Evolutionary conservation across 176 grass and related monocot species (phyloP).

Genomic region (Oryza officinalis): DNA sequence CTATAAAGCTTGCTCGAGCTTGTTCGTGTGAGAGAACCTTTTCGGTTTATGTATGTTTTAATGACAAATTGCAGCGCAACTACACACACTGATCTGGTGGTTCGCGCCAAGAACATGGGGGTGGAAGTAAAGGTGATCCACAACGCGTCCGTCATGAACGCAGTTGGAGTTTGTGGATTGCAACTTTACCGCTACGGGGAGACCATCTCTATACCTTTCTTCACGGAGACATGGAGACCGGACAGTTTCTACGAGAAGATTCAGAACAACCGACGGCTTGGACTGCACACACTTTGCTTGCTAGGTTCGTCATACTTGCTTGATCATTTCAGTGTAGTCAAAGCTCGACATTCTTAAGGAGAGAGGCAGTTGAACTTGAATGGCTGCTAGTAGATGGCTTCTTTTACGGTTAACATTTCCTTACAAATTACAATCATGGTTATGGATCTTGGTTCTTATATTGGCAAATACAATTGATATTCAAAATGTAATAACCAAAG

Average conservation of each 20-base stretch:
- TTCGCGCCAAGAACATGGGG: slow-evolving; percentile 81
- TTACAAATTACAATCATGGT: neutral
- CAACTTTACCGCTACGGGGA: slow-evolving; percentile 95
- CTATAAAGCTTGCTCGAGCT: neutral
- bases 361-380: neutral
- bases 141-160: slow-evolving; percentile 94
- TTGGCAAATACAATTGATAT: neutral
- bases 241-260: slow-evolving; percentile 98
- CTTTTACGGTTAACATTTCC: neutral
- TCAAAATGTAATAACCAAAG: slow-evolving; percentile 9
- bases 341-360: neutral
- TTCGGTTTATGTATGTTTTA: neutral
- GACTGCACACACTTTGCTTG: slow-evolving; percentile 93
- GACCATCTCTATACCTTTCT: slow-evolving; percentile 94
- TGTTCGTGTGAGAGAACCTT: neutral
- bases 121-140: slow-evolving; percentile 83
- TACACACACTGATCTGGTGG: slow-evolving; percentile 89
- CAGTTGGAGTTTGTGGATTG: slow-evolving; percentile 84
- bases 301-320: slow-evolving; percentile 61
- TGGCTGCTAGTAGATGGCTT: neutral
- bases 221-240: slow-evolving; percentile 90
- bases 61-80: slow-evolving; percentile 64
- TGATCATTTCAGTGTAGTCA: neutral
- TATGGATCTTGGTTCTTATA: slow-evolving; percentile 11
- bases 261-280: slow-evolving; percentile 70